Percentiles rank a stretch among this genome's conserved stretches.
Conservation (phyloP, 1,284 basidiomycete genomes). For the Ceratobasidium sp. region DNA sequence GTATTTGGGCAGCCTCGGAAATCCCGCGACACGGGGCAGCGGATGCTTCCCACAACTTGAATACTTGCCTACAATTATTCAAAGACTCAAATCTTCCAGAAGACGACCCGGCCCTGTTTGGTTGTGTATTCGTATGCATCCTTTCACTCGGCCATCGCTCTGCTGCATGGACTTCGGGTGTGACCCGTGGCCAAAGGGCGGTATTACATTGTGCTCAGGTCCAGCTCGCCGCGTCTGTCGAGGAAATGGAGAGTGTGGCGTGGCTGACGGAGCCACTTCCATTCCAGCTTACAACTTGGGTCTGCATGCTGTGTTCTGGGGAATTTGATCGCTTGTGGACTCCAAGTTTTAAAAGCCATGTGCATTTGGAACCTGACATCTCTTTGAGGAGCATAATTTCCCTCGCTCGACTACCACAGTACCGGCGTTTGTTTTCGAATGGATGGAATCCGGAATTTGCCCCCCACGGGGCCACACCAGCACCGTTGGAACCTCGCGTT, state of each 20-base stretch:
- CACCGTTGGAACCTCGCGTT: too few relatives aligned
- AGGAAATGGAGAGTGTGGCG: not conserved
- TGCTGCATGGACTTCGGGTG: not conserved
- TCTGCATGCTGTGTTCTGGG: not conserved
- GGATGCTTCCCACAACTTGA: not conserved
- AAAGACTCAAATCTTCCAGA: not conserved
- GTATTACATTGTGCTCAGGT: not conserved
- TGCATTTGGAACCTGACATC: too few relatives aligned
- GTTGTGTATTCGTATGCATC: not conserved
- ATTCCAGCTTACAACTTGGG: too few relatives aligned
- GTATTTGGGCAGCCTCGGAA: not conserved
- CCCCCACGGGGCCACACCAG: too few relatives aligned
- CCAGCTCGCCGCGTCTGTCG: not conserved
- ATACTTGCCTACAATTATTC: not conserved
- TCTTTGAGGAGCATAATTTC: too few relatives aligned
- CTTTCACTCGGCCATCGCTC: not conserved
- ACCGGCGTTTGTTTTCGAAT: too few relatives aligned
- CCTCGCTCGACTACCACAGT: too few relatives aligned
- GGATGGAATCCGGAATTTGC: too few relatives aligned
- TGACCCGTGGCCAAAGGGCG: constrained; percentile 6
- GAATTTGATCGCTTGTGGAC: not conserved
- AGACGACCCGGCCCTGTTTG: not conserved
- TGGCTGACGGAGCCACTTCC: not conserved
- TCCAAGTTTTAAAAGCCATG: too few relatives aligned
- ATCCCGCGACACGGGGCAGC: not conserved